A percentile compares a stretch with the other conserved stretches of the same genome.
These are phyloP conservation scores for Apiotrichum porosum DNA, from an alignment of 1,284 basidiomycete genomes.

Conservation along the genomic window DNA sequence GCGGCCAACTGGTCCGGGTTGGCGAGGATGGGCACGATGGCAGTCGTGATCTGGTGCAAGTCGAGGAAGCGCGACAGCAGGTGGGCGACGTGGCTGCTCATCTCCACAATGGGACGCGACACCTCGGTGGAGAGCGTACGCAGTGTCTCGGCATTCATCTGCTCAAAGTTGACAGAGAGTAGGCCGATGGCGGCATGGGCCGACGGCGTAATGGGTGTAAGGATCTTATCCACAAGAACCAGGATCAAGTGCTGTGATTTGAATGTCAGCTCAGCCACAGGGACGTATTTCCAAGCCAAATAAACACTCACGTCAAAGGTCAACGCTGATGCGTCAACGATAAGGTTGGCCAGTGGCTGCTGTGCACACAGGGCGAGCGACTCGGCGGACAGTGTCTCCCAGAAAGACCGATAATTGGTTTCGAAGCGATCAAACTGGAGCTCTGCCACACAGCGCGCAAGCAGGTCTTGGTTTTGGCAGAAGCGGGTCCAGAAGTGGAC, in stretches of 20 bases:
- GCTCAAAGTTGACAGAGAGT: conserved; percentile 30
- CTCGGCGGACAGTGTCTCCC: conserved; percentile 21
- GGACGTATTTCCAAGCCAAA: background rate
- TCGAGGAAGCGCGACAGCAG: conserved; percentile 36
- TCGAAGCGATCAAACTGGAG: conserved; percentile 35
- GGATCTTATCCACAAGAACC: conserved; percentile 25
- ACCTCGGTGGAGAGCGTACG: conserved; percentile 20
- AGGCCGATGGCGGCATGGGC: conserved; percentile 20
- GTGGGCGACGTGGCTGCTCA: conserved; percentile 28
- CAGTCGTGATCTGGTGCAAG: conserved; percentile 30
- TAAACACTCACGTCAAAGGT: conserved; percentile 9
- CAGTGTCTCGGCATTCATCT: conserved; percentile 26
- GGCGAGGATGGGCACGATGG: conserved; percentile 34
- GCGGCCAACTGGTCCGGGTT: conserved; percentile 21
- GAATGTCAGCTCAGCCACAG: conserved; percentile 15
- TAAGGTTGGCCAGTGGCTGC: conserved; percentile 11
- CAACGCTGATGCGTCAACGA: conserved; percentile 15
- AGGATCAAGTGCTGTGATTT: conserved; percentile 31
- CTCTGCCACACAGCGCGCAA: conserved; percentile 23
- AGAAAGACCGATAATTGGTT: conserved; percentile 31
- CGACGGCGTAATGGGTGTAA: conserved; percentile 12
- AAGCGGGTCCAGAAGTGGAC: conserved; percentile 33
- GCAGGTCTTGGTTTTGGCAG: conserved; percentile 28
- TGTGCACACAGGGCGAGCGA: conserved; percentile 20
- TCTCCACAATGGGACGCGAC: conserved; percentile 26